These are phyloP conservation scores for Boletellus deceptivus DNA, from an alignment of 1,284 basidiomycete species.

Conservation along the genomic window DNA sequence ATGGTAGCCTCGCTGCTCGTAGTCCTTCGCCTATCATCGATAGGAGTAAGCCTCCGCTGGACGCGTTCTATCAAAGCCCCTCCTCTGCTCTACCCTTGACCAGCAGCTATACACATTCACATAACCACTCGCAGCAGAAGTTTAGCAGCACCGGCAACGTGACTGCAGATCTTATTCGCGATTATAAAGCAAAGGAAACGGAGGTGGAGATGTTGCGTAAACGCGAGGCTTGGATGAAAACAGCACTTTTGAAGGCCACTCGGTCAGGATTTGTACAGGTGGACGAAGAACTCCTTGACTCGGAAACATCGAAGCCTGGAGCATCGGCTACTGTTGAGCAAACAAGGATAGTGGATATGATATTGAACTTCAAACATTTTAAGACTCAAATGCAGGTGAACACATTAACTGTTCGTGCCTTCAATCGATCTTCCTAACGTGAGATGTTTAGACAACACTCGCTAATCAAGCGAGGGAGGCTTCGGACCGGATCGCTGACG, in stretches of 20 bases:
- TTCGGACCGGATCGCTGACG: conserved; percentile 78
- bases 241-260: conserved; percentile 75
- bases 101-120: conserved; percentile 28
- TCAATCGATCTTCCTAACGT: conserved; percentile 13
- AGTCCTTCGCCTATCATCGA: conserved; percentile 61
- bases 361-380: conserved; percentile 87
- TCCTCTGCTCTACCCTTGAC: conserved; percentile 49
- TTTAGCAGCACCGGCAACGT: conserved; percentile 65
- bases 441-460: conserved; percentile 55
- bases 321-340: conserved; percentile 35
- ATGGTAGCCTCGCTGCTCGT: conserved; percentile 48
- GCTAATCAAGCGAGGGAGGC: conserved; percentile 73
- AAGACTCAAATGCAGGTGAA: conserved; percentile 85
- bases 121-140: conserved; percentile 36
- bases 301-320: conserved; percentile 41
- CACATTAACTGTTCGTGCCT: conserved; percentile 11
- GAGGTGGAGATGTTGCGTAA: conserved; percentile 79
- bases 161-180: conserved; percentile 70
- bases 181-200: conserved; percentile 76
- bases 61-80: conserved; percentile 57
- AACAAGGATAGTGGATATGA: conserved; percentile 64
- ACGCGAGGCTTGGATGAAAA: conserved; percentile 85
- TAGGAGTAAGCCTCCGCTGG: conserved; percentile 51
- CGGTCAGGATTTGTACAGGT: conserved; percentile 81
- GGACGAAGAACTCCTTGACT: conserved; percentile 41